Evolutionary conservation across 2,329 filamentous ascomycete species (phyloP).

Genomic region (Paecilomyces fulvus): DNA sequence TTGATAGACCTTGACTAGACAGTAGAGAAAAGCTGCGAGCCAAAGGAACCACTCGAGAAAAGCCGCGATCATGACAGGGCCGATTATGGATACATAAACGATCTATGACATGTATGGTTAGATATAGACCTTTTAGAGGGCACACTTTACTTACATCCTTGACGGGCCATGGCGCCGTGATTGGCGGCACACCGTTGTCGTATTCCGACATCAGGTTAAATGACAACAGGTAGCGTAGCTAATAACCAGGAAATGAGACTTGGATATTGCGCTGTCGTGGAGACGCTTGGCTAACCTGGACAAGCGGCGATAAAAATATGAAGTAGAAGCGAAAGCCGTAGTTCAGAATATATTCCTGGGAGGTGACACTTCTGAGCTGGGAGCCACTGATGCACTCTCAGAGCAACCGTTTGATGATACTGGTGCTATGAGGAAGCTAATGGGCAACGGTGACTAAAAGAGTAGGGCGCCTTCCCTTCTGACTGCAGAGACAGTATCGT

Average conservation of each 20-base stretch:
- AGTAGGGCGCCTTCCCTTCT: background rate
- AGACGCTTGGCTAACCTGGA: background rate
- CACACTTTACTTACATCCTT: slow-evolving; percentile 26
- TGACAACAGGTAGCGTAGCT: background rate
- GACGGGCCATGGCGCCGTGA: slow-evolving; percentile 24
- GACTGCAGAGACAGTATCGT: background rate
- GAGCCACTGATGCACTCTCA: background rate
- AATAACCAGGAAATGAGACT: no score
- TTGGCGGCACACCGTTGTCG: slow-evolving; percentile 8
- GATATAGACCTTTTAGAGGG: slow-evolving; percentile 9
- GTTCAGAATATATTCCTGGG: background rate
- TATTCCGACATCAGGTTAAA: slow-evolving; percentile 5
- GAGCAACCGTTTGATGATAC: background rate
- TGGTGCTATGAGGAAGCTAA: background rate
- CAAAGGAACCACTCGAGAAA: slow-evolving; percentile 90
- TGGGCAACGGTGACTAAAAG: background rate
- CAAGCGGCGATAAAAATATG: background rate
- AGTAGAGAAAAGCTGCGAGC: slow-evolving; percentile 90
- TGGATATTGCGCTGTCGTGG: background rate
- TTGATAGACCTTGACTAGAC: slow-evolving; percentile 73
- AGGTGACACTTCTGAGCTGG: background rate
- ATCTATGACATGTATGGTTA: slow-evolving; percentile 48
- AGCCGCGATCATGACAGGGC: slow-evolving; percentile 72
- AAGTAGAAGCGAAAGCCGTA: background rate
- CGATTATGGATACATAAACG: slow-evolving; percentile 73